These are phyloP conservation scores for Microthyrium microscopicum DNA, from an alignment of 2,329 filamentous ascomycete genomes.

Conservation along the genomic window DNA sequence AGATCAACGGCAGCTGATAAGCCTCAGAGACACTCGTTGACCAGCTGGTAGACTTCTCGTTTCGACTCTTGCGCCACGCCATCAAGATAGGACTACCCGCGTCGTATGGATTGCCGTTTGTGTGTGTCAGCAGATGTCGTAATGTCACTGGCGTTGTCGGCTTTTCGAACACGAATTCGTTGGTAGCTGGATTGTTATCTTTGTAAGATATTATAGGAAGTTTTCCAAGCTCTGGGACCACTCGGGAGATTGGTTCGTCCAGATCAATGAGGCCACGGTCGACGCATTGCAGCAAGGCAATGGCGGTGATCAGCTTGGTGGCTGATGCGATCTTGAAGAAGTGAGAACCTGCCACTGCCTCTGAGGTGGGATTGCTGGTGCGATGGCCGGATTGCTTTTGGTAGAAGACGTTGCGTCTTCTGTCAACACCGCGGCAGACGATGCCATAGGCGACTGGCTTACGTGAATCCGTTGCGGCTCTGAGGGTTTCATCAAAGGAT, in stretches of 20 bases:
- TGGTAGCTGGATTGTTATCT: not conserved
- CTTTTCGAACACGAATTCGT: not conserved
- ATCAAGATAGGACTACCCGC: conserved; percentile 21
- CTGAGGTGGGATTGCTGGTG: not conserved
- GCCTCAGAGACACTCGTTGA: conserved; percentile 15
- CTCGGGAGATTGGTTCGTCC: not conserved
- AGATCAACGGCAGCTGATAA: conserved; percentile 17
- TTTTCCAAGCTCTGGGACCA: conserved; percentile 5
- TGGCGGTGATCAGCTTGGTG: conserved; percentile 6
- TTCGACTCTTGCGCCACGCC: conserved; percentile 18
- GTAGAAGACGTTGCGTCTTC: too few species aligned
- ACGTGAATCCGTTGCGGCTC: too few species aligned
- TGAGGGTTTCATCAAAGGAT: too few species aligned
- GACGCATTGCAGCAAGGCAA: conserved; percentile 7
- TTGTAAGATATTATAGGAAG: not conserved
- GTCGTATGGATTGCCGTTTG: conserved; percentile 30
- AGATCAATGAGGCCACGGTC: conserved; percentile 5
- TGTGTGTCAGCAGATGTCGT: conserved; percentile 31
- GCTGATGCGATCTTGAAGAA: conserved; percentile 1
- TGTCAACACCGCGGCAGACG: too few species aligned
- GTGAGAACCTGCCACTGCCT: conserved; percentile 11
- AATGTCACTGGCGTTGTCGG: conserved; percentile 8
- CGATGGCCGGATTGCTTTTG: conserved; percentile 3
- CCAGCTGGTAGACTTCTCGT: conserved; percentile 10
- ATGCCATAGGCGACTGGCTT: too few species aligned